Conservation (phyloP, 768 basidiomycete genomes). For the Daedaleopsis sinensis region DNA sequence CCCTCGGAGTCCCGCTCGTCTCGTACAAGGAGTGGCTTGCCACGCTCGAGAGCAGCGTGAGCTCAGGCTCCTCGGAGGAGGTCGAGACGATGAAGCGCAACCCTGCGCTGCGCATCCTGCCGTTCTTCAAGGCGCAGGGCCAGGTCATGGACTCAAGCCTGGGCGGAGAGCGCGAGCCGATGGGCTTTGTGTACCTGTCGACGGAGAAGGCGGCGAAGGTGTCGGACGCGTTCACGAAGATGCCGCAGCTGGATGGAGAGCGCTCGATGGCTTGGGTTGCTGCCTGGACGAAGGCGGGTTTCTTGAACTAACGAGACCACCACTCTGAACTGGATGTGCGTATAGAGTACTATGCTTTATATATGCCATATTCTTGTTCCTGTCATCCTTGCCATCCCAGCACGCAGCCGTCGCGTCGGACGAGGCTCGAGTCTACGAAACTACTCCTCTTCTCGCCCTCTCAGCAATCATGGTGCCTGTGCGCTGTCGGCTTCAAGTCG, state of each 20-base stretch:
- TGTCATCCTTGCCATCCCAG: too few relatives aligned
- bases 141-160: not conserved
- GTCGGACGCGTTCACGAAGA: slow-evolving; percentile 5
- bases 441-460: too few relatives aligned
- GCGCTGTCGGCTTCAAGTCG: too few relatives aligned
- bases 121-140: slow-evolving; percentile 22
- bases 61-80: slow-evolving; percentile 12
- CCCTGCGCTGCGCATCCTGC: slow-evolving; percentile 32
- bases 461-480: too few relatives aligned
- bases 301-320: too few relatives aligned
- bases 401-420: too few relatives aligned
- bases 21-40: slow-evolving; percentile 31
- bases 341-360: too few relatives aligned
- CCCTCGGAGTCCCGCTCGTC: slow-evolving; percentile 28
- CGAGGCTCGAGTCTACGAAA: too few relatives aligned
- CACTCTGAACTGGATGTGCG: too few relatives aligned
- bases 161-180: slow-evolving; percentile 9
- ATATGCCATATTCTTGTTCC: too few relatives aligned
- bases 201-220: slow-evolving; percentile 13
- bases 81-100: slow-evolving; percentile 19
- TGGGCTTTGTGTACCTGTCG: slow-evolving; percentile 14
- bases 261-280: not conserved
- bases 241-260: slow-evolving; percentile 4
- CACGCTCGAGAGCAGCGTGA: slow-evolving; percentile 9
- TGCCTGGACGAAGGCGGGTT: slow-evolving; percentile 5